Evolutionary conservation across 139 green algal species (phyloP).

Genomic region (Diplosphaera chodatii): DNA sequence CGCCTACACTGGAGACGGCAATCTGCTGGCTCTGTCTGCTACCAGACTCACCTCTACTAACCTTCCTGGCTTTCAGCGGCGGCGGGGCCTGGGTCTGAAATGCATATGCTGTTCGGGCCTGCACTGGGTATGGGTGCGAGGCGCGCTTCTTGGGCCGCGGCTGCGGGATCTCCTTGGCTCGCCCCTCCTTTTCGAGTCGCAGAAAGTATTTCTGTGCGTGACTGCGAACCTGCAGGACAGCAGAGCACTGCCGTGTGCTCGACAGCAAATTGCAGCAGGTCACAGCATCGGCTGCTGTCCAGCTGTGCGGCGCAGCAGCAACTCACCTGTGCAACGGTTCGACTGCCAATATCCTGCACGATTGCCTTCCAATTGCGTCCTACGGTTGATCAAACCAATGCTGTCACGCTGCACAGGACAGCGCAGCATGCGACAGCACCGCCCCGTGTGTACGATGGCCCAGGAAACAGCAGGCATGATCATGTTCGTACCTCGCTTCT

Average conservation of each 20-base stretch:
- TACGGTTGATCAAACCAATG: background rate
- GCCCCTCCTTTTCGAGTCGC: conserved; percentile 56
- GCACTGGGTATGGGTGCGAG: background rate
- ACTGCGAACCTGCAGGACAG: conserved; percentile 50
- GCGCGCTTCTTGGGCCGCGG: conserved; percentile 40
- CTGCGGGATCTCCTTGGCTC: conserved; percentile 43
- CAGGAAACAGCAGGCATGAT: too few species aligned
- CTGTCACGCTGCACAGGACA: too few species aligned
- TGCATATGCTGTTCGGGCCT: background rate
- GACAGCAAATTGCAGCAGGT: too few species aligned
- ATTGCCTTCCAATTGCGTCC: conserved; percentile 19
- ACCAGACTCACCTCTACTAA: background rate
- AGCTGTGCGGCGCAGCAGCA: too few species aligned
- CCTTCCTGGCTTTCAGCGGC: background rate
- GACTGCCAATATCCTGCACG: conserved; percentile 14
- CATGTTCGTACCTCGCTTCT: conserved; percentile 19
- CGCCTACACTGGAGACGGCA: too few species aligned
- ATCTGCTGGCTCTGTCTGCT: too few species aligned
- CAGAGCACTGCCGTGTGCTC: too few species aligned
- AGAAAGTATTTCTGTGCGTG: conserved; percentile 73
- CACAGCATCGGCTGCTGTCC: too few species aligned
- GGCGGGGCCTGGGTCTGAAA: background rate
- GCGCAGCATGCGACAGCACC: too few species aligned
- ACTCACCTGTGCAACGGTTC: conserved; percentile 21
- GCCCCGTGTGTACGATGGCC: too few species aligned